Evolutionary conservation across 179 eudicot genomes (phyloP).

Genomic region (Gypsophila paniculata): DNA sequence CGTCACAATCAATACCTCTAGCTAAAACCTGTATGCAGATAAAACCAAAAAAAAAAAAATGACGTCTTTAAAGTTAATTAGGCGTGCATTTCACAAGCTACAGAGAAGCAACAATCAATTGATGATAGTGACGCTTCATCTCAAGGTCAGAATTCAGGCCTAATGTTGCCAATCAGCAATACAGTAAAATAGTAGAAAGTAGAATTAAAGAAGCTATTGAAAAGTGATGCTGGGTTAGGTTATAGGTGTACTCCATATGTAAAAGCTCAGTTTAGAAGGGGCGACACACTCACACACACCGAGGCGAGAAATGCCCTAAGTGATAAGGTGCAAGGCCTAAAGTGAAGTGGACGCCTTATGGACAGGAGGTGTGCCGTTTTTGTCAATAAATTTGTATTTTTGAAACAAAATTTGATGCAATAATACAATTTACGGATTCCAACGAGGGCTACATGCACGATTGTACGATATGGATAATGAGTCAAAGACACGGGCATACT

Average conservation of each 20-base stretch:
- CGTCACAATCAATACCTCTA: conserved; percentile 86
- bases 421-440: too few relatives aligned
- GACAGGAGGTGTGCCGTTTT: too few relatives aligned
- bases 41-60: conserved; percentile 25
- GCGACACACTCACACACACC: too few relatives aligned
- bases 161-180: conserved; percentile 5
- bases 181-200: conserved; percentile 6
- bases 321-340: too few relatives aligned
- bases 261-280: too few relatives aligned
- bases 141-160: background rate
- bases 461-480: too few relatives aligned
- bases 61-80: conserved; percentile 21
- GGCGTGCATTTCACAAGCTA: conserved; percentile 1
- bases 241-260: background rate
- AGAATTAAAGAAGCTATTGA: conserved; percentile 3
- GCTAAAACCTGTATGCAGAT: conserved; percentile 74
- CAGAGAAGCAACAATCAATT: conserved; percentile 7
- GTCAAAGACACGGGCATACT: too few relatives aligned
- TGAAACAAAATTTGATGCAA: too few relatives aligned
- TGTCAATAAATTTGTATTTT: too few relatives aligned
- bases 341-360: too few relatives aligned
- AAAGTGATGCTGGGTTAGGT: background rate
- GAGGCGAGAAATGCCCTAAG: too few relatives aligned
- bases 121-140: background rate
- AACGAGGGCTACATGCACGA: too few relatives aligned